These are phyloP conservation scores for Pythium guiyangense DNA, from an alignment of 352 stramenopile species.

Conservation along the genomic window DNA sequence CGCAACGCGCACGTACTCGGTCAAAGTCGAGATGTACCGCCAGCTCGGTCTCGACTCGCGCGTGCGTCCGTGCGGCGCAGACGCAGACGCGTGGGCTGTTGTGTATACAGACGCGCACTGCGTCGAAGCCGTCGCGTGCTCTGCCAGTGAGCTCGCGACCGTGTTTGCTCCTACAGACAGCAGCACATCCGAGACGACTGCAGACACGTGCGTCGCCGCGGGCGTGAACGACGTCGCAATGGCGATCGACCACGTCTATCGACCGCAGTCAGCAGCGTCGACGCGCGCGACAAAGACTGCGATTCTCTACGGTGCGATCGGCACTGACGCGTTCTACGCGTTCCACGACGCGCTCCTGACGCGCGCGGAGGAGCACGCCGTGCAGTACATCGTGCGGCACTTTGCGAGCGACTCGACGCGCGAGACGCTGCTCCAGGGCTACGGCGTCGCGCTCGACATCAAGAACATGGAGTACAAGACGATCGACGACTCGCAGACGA, in stretches of 20 bases:
- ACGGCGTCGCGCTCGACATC: slow-evolving; percentile 91
- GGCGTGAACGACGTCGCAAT: slow-evolving; percentile 69
- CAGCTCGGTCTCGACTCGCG: slow-evolving; percentile 77
- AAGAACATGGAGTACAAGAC: slow-evolving; percentile 98
- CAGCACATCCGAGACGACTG: neutral
- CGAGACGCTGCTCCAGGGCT: slow-evolving; percentile 87
- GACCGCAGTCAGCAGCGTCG: slow-evolving; percentile 24
- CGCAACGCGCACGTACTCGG: slow-evolving; percentile 69
- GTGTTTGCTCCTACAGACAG: neutral
- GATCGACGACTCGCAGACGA: slow-evolving; percentile 88
- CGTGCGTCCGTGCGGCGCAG: slow-evolving; percentile 41
- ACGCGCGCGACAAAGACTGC: slow-evolving; percentile 30
- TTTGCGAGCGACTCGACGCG: slow-evolving; percentile 58
- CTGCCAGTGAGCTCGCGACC: slow-evolving; percentile 32
- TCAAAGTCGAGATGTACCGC: slow-evolving; percentile 81
- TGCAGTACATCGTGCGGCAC: slow-evolving; percentile 85
- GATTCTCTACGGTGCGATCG: slow-evolving; percentile 82
- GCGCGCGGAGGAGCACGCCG: slow-evolving; percentile 43
- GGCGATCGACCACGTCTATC: slow-evolving; percentile 67
- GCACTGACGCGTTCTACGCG: slow-evolving; percentile 51
- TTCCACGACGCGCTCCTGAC: slow-evolving; percentile 65
- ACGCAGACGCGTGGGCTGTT: slow-evolving; percentile 62
- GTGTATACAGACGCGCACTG: slow-evolving; percentile 66
- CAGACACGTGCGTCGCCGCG: slow-evolving; percentile 54
- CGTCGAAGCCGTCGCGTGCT: slow-evolving; percentile 62